These are phyloP conservation scores for Chionographis japonica DNA, from an alignment of 106 monocot genomes.

Conservation along the genomic window DNA sequence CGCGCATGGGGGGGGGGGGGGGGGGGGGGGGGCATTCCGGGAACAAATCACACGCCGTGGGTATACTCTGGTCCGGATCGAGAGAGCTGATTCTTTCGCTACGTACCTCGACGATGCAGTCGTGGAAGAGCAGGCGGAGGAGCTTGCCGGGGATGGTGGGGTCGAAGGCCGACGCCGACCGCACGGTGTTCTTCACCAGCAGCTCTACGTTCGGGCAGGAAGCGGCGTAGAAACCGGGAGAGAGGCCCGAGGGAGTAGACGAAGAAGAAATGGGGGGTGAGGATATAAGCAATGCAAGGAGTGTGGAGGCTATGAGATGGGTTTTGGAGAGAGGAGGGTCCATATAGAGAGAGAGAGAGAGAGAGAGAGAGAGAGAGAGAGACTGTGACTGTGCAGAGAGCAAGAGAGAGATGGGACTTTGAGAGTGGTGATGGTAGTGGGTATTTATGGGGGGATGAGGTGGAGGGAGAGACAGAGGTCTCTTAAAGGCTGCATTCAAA, in stretches of 20 bases:
- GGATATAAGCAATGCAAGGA: too few relatives aligned
- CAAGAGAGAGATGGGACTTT: too few relatives aligned
- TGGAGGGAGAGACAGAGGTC: too few relatives aligned
- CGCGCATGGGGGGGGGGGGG: background rate
- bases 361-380: too few relatives aligned
- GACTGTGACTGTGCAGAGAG: too few relatives aligned
- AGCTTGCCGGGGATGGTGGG: slow-evolving; percentile 71
- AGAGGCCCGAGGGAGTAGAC: slow-evolving; percentile 32
- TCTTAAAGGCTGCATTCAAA: too few relatives aligned
- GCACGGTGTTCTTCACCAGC: slow-evolving; percentile 42
- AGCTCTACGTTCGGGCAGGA: slow-evolving; percentile 71
- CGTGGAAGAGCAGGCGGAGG: slow-evolving; percentile 80
- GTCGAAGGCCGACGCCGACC: slow-evolving; percentile 44
- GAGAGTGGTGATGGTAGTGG: too few relatives aligned
- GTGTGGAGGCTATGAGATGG: background rate
- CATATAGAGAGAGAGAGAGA: background rate
- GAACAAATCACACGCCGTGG: background rate
- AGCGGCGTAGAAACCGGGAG: slow-evolving; percentile 43
- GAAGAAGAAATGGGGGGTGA: background rate
- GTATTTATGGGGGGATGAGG: too few relatives aligned
- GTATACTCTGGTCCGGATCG: background rate
- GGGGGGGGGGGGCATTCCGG: background rate
- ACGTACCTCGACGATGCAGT: slow-evolving; percentile 84
- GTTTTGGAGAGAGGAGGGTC: background rate
- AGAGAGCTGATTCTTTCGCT: background rate